Conservation (phyloP, 352 stramenopile species). For the Phytophthora pisi region DNA sequence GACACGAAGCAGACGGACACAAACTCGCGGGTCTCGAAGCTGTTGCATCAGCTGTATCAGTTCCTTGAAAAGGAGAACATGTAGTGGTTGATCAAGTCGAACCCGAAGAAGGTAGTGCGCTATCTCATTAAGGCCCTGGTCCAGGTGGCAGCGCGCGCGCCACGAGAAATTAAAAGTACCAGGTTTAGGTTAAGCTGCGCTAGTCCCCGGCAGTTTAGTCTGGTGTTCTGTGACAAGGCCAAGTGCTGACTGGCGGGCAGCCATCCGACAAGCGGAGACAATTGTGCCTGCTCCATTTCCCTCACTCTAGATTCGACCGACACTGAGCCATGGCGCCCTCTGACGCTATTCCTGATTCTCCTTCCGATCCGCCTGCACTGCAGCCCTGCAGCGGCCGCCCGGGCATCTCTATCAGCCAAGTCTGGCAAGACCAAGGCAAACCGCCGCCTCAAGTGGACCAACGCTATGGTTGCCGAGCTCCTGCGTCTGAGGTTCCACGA, state of each 20-base stretch:
- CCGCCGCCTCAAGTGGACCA: neutral
- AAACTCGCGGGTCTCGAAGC: constrained; percentile 3
- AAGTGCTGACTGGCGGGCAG: neutral
- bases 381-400: neutral
- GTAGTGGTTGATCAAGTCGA: constrained; percentile 10
- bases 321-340: neutral
- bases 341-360: neutral
- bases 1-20: neutral
- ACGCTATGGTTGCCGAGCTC: neutral
- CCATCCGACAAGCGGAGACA: neutral
- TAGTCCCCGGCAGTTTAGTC: neutral
- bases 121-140: neutral
- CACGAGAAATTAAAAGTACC: neutral
- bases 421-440: neutral
- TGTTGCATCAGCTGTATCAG: constrained; percentile 7
- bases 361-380: neutral
- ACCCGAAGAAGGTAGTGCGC: constrained; percentile 4
- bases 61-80: constrained; percentile 16
- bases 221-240: neutral
- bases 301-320: neutral
- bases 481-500: constrained; percentile 1
- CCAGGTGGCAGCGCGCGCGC: neutral
- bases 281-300: neutral
- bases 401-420: neutral
- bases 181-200: neutral